Evolutionary conservation across 805 yeast species (phyloP).

Genomic region (Vanderwaltozyma tropicalis): DNA sequence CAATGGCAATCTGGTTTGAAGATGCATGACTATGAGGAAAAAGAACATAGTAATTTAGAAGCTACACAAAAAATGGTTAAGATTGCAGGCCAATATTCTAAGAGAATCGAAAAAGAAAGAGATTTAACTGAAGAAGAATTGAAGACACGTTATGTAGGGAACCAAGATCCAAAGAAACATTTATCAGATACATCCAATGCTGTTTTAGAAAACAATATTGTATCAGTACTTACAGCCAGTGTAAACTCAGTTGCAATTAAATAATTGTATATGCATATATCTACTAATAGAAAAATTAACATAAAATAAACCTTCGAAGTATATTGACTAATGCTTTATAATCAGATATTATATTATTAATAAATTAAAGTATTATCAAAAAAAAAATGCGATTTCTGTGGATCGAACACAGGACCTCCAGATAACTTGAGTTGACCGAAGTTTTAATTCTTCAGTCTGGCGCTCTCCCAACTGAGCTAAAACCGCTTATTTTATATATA

Average conservation of each 20-base stretch:
- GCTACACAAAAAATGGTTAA: slow-evolving; percentile 73
- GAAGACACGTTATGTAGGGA: slow-evolving; percentile 93
- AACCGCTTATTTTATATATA: slow-evolving; percentile 23
- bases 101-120: slow-evolving; percentile 84
- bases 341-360: too few relatives aligned
- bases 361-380: slow-evolving; percentile 1
- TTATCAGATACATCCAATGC: slow-evolving; percentile 78
- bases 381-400: slow-evolving; percentile 51
- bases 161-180: slow-evolving; percentile 98
- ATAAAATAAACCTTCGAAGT: too few relatives aligned
- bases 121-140: slow-evolving; percentile 80
- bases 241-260: slow-evolving; percentile 85
- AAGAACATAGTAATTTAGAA: slow-evolving; percentile 65
- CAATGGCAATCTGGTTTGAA: slow-evolving; percentile 92
- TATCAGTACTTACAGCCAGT: slow-evolving; percentile 76
- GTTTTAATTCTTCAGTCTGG: slow-evolving; percentile 31
- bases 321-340: too few relatives aligned
- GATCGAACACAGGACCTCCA: slow-evolving; percentile 86
- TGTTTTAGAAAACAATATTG: slow-evolving; percentile 82
- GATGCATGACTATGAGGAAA: slow-evolving; percentile 63
- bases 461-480: slow-evolving; percentile 39
- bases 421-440: slow-evolving; percentile 21
- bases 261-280: slow-evolving; percentile 24
- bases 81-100: slow-evolving; percentile 81
- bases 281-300: not conserved